A percentile compares a stretch with the other conserved stretches of the same genome.
These are phyloP conservation scores for Ammopiptanthus mongolicus DNA, from an alignment of 306 rosid species.

Conservation along the genomic window DNA sequence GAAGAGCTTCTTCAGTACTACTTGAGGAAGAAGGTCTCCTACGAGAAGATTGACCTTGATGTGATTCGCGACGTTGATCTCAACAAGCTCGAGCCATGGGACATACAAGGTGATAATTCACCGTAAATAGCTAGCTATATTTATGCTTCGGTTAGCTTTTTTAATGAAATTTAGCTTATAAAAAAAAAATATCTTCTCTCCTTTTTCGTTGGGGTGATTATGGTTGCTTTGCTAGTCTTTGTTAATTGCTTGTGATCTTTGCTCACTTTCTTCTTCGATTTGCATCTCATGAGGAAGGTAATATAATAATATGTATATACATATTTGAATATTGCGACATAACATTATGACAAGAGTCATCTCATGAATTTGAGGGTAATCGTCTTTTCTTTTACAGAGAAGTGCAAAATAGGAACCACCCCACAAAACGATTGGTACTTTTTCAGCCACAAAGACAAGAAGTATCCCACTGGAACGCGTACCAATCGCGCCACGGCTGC, in stretches of 20 bases:
- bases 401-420: conserved; percentile 87
- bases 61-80: conserved; percentile 94
- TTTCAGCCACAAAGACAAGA: conserved; percentile 95
- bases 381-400: conserved; percentile 43
- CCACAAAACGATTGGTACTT: conserved; percentile 98
- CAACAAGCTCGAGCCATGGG: conserved; percentile 99
- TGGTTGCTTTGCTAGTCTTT: no score
- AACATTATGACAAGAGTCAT: neutral
- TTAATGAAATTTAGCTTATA: no score
- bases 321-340: neutral
- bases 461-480: conserved; percentile 92
- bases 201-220: no score
- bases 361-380: neutral
- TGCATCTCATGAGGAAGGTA: neutral
- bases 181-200: no score
- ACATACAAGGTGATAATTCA: conserved; percentile 25
- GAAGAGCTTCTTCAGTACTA: conserved; percentile 88
- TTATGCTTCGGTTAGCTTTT: no score
- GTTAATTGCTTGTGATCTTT: neutral
- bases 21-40: conserved; percentile 72
- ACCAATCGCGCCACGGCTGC: conserved; percentile 89
- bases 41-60: conserved; percentile 72
- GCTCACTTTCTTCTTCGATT: neutral
- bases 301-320: neutral
- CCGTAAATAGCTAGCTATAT: no score